Conservation (phyloP, 164 flowering plant genomes). For the Vitis riparia region DNA sequence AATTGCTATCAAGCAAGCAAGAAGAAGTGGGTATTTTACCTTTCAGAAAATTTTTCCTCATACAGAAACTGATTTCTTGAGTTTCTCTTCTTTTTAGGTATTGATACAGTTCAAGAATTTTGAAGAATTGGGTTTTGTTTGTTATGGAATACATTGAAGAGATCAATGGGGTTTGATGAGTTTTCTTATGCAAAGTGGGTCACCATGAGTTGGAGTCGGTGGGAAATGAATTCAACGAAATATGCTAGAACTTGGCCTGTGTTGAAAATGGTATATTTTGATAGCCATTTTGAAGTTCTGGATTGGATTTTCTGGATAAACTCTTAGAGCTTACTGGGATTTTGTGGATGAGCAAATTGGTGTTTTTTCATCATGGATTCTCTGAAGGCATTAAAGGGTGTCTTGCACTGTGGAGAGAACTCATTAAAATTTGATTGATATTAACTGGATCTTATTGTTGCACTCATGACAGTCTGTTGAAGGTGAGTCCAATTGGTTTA, state of each 20-base stretch:
- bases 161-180: not conserved
- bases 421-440: not conserved
- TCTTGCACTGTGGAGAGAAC: not conserved
- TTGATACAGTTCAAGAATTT: not conserved
- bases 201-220: not conserved
- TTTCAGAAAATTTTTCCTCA: too few species aligned
- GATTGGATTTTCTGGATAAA: not conserved
- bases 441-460: too few species aligned
- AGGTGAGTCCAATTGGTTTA: not conserved
- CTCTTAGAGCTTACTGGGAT: not conserved
- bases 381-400: not conserved
- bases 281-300: not conserved
- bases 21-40: too few species aligned
- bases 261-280: not conserved
- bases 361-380: too few species aligned
- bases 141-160: not conserved
- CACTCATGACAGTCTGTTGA: too few species aligned
- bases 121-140: not conserved
- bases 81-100: not conserved
- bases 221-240: not conserved
- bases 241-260: not conserved
- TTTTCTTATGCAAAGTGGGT: slow-evolving; percentile 2
- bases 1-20: not conserved
- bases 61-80: too few species aligned
- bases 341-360: not conserved